Evolutionary conservation across 2,329 filamentous ascomycete genomes (phyloP).

Genomic region (Fusarium sp.): DNA sequence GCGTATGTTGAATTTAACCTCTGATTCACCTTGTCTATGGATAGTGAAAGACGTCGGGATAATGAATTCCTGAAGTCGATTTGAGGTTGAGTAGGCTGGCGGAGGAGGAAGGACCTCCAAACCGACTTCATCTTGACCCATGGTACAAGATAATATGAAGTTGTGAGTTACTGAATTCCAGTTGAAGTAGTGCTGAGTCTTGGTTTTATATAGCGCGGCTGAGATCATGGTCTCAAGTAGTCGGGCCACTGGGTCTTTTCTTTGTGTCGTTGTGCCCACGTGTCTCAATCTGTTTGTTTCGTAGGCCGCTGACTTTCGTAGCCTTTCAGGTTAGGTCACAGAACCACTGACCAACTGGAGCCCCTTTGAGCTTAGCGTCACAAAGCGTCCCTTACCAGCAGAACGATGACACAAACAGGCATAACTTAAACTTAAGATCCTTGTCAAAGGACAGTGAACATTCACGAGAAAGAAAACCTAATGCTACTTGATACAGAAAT

Average conservation of each 20-base stretch:
- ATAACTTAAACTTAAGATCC: not conserved
- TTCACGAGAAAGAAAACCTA: not conserved
- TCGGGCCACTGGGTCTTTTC: not conserved
- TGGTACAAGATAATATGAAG: not conserved
- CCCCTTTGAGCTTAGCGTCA: not conserved
- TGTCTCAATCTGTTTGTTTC: not conserved
- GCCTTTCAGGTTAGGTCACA: not conserved
- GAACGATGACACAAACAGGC: not conserved
- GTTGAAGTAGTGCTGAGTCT: too few relatives aligned
- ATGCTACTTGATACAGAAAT: not conserved
- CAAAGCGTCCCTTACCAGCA: too few relatives aligned
- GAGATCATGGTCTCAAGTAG: not conserved
- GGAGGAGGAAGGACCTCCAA: not conserved
- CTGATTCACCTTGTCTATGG: not conserved
- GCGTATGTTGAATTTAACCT: not conserved
- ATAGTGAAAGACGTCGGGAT: not conserved
- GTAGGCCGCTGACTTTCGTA: not conserved
- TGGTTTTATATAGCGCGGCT: not conserved
- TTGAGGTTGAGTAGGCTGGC: not conserved
- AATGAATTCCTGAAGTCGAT: not conserved
- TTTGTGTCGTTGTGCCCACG: not conserved
- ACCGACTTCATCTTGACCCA: not conserved
- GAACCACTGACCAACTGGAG: too few relatives aligned
- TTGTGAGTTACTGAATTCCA: too few relatives aligned
- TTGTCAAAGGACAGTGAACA: not conserved